Evolutionary conservation across 306 rosid genomes (phyloP).

Genomic region (Malus domestica): DNA sequence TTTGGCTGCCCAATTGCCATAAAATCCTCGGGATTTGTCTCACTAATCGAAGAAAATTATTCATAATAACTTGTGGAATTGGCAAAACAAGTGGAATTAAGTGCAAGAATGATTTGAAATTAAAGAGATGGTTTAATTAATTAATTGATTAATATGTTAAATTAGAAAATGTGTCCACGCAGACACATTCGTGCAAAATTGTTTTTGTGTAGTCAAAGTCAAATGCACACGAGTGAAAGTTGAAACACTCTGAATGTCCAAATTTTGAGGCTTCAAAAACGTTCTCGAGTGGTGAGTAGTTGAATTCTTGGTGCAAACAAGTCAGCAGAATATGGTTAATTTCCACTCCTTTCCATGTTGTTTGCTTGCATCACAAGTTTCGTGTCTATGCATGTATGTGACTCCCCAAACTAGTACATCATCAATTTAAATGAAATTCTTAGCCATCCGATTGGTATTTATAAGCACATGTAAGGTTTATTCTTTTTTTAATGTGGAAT

Average conservation of each 20-base stretch:
- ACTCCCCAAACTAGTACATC: neutral
- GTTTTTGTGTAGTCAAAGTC: constrained; percentile 42
- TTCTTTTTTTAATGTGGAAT: no score
- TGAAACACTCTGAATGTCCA: constrained; percentile 40
- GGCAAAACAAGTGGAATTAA: constrained; percentile 19
- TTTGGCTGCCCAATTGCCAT: constrained; percentile 12
- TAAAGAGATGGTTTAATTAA: constrained; percentile 28
- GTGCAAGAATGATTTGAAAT: constrained; percentile 16
- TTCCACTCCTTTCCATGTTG: constrained; percentile 28
- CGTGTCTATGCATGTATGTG: constrained; percentile 3
- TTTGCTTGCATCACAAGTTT: constrained; percentile 36
- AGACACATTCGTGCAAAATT: constrained; percentile 37
- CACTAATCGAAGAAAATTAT: constrained; percentile 15
- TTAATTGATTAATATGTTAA: no score
- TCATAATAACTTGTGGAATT: constrained; percentile 16
- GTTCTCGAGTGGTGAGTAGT: constrained; percentile 56
- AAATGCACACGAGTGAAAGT: constrained; percentile 75
- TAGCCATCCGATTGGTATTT: no score
- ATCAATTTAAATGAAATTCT: neutral
- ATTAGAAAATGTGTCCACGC: constrained; percentile 25
- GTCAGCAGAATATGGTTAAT: constrained; percentile 40
- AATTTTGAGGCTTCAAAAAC: constrained; percentile 64
- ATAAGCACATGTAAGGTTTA: no score
- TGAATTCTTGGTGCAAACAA: constrained; percentile 43
- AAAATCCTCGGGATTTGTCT: constrained; percentile 19